Conservation (phyloP, 1,284 basidiomycete species). For the Garcileccinum viscosum region DNA sequence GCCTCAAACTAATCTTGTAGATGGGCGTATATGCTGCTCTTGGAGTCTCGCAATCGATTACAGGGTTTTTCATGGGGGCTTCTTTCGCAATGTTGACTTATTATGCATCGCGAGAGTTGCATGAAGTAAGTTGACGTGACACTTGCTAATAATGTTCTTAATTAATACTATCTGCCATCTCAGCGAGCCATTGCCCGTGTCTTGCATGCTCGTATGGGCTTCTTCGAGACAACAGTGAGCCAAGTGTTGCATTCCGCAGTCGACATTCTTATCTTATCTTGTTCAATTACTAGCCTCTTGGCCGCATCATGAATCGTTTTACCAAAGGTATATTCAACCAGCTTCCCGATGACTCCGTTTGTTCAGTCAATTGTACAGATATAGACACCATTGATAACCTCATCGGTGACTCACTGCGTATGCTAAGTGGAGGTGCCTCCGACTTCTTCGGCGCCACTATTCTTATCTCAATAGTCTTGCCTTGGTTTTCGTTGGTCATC, state of each 20-base stretch:
- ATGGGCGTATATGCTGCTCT: slow-evolving; percentile 48
- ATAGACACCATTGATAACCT: slow-evolving; percentile 76
- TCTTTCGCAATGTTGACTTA: slow-evolving; percentile 62
- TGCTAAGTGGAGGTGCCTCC: slow-evolving; percentile 69
- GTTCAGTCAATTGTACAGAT: background rate
- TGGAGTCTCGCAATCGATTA: slow-evolving; percentile 55
- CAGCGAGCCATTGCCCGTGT: background rate
- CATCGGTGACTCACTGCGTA: slow-evolving; percentile 78
- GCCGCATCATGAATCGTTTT: slow-evolving; percentile 79
- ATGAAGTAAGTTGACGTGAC: background rate
- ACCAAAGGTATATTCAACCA: background rate
- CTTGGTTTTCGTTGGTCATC: slow-evolving; percentile 85
- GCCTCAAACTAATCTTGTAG: slow-evolving; percentile 40
- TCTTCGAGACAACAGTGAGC: slow-evolving; percentile 84
- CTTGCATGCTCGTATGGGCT: slow-evolving; percentile 36
- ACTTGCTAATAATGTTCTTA: background rate
- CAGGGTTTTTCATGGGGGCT: slow-evolving; percentile 60
- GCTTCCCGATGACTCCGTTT: background rate
- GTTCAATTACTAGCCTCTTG: slow-evolving; percentile 63
- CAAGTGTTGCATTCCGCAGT: background rate
- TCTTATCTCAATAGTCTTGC: slow-evolving; percentile 78
- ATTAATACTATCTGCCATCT: background rate
- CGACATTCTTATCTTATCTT: slow-evolving; percentile 1
- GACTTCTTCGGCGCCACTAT: slow-evolving; percentile 78
- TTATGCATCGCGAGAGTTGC: background rate